A percentile compares a stretch with the other conserved stretches of the same genome.
phyloP scores from a whole-genome alignment of 176 grass and related monocot species.

The Zizania latifolia region DNA sequence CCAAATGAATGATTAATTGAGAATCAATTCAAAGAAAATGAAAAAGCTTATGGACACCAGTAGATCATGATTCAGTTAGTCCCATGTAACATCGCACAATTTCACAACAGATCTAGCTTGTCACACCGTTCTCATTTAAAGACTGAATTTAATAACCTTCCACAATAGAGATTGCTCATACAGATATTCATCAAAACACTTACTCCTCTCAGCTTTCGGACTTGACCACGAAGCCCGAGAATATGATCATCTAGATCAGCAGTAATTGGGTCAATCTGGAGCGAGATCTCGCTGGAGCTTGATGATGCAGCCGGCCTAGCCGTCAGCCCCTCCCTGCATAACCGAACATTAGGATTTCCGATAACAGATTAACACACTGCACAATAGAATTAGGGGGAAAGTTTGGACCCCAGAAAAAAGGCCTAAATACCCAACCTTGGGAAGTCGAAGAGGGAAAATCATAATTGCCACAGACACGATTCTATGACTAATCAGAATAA shows the following conservation, averaged over 20 bases:
- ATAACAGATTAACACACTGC: background rate
- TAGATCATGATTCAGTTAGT: background rate
- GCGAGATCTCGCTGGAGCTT: constrained; percentile 55
- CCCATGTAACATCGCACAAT: background rate
- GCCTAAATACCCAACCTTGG: background rate
- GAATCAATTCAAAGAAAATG: background rate
- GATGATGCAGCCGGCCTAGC: constrained; percentile 35
- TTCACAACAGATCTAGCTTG: background rate
- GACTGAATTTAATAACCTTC: background rate
- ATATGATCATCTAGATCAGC: constrained; percentile 68
- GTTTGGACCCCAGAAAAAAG: background rate
- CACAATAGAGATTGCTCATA: background rate
- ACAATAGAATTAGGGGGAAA: background rate
- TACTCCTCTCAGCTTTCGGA: constrained; percentile 60
- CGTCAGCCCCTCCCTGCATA: constrained; percentile 56
- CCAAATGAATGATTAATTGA: background rate
- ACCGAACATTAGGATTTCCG: background rate
- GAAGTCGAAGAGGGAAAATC: background rate
- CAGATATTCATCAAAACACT: background rate
- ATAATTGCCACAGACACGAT: background rate
- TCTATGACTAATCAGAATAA: background rate
- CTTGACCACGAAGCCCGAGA: constrained; percentile 46
- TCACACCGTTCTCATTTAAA: background rate
- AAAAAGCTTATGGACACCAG: background rate
- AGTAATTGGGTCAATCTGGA: constrained; percentile 74